A percentile compares a stretch with the other conserved stretches of the same genome.
These are phyloP conservation scores for Colletotrichum filicis DNA, from an alignment of 2,329 filamentous ascomycete species.

Conservation along the genomic window DNA sequence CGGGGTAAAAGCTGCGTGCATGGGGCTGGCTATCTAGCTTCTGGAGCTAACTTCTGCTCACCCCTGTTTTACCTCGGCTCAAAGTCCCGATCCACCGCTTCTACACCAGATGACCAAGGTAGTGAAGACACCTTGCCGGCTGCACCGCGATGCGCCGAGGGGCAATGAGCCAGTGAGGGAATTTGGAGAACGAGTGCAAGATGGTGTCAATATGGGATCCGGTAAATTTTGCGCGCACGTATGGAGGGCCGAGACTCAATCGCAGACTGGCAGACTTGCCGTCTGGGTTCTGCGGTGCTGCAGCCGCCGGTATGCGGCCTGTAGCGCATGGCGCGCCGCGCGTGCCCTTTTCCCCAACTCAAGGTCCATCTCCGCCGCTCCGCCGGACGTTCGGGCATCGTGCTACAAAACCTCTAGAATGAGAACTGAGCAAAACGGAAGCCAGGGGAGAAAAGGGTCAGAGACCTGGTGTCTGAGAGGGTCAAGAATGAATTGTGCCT, in stretches of 20 bases:
- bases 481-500: conserved; percentile 1
- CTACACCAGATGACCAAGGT: neutral
- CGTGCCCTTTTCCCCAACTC: conserved; percentile 11
- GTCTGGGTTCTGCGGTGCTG: too few relatives aligned
- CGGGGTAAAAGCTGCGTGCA: neutral
- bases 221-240: neutral
- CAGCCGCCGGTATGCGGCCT: neutral
- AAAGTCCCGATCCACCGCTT: neutral
- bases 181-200: neutral
- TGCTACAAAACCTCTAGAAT: neutral
- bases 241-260: neutral
- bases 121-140: neutral
- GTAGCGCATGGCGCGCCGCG: neutral
- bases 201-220: neutral
- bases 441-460: neutral
- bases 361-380: conserved; percentile 5
- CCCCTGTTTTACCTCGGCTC: conserved; percentile 29
- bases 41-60: neutral
- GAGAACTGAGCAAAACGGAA: neutral
- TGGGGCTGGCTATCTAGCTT: neutral
- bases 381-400: neutral
- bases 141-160: conserved; percentile 14
- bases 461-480: neutral
- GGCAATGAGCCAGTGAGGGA: neutral
- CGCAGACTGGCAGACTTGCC: neutral